A percentile compares a stretch with the other conserved stretches of the same genome.
Evolutionary conservation across 169 alveolate species (phyloP).

Genomic region (Miamiensis avidus): DNA sequence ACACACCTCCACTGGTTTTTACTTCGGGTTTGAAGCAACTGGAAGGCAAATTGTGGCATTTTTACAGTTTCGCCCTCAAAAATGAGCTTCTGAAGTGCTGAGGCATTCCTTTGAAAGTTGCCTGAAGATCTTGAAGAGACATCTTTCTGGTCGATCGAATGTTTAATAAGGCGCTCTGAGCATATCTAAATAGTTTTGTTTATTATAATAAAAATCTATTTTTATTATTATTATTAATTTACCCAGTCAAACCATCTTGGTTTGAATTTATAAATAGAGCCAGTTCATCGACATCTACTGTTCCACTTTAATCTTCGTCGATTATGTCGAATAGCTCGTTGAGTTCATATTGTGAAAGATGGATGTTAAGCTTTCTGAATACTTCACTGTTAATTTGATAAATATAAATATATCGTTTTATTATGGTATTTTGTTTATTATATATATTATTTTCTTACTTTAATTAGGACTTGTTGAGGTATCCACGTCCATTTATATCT

Average conservation of each 20-base stretch:
- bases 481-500: slow-evolving; percentile 1
- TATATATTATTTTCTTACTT: background rate
- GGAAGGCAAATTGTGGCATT: background rate
- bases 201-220: background rate
- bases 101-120: background rate
- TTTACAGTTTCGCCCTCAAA: background rate
- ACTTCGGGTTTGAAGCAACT: background rate
- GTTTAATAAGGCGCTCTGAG: background rate
- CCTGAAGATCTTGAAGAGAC: background rate
- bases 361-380: background rate
- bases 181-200: background rate
- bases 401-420: background rate
- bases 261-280: background rate
- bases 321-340: slow-evolving; percentile 12
- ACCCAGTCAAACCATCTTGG: background rate
- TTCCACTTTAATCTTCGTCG: slow-evolving; percentile 14
- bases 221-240: no score
- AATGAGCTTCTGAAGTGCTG: background rate
- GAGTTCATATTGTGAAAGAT: background rate
- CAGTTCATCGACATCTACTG: slow-evolving; percentile 20
- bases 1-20: background rate
- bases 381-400: slow-evolving; percentile 1
- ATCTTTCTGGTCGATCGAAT: background rate
- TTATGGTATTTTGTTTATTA: background rate
- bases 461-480: slow-evolving; percentile 1